Evolutionary conservation across 768 basidiomycete genomes (phyloP).

Genomic region (Leccinum longicurvipes): DNA sequence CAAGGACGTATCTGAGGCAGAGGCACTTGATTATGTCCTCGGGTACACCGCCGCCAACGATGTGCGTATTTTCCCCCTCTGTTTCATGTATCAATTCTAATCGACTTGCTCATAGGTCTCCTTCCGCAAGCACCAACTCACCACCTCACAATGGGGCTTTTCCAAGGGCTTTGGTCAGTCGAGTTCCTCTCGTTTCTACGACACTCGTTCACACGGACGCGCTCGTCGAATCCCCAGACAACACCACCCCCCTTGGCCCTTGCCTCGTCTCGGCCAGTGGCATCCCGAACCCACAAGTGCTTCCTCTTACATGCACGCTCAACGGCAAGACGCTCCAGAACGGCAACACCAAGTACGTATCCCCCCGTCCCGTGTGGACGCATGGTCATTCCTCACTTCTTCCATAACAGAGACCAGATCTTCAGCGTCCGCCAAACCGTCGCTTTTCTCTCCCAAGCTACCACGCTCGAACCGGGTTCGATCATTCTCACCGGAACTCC

Average conservation of each 20-base stretch:
- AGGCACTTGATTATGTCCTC: slow-evolving; percentile 83
- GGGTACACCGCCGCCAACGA: slow-evolving; percentile 82
- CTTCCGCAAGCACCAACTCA: slow-evolving; percentile 79
- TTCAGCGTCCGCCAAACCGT: slow-evolving; percentile 77
- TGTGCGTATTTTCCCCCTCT: slow-evolving; percentile 35
- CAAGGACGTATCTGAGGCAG: slow-evolving; percentile 73
- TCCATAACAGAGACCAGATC: slow-evolving; percentile 61
- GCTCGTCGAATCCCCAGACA: slow-evolving; percentile 14
- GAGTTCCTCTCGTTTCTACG: background rate
- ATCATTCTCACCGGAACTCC: slow-evolving; percentile 84
- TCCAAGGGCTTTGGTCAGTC: slow-evolving; percentile 79
- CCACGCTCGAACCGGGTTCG: slow-evolving; percentile 77
- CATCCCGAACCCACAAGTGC: slow-evolving; percentile 62
- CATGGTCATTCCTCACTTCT: background rate
- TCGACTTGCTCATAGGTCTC: slow-evolving; percentile 43
- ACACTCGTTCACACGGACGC: background rate
- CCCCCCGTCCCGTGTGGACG: too few species aligned
- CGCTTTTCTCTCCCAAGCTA: slow-evolving; percentile 79
- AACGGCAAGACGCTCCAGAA: slow-evolving; percentile 72
- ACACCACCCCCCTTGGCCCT: slow-evolving; percentile 69
- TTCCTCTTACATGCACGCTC: slow-evolving; percentile 59
- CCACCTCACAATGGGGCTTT: slow-evolving; percentile 82
- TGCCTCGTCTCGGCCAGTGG: slow-evolving; percentile 65
- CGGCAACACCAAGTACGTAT: slow-evolving; percentile 64
- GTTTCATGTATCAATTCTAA: background rate